Conservation (phyloP, 768 basidiomycete genomes). For the Crassisporium funariophilum region DNA sequence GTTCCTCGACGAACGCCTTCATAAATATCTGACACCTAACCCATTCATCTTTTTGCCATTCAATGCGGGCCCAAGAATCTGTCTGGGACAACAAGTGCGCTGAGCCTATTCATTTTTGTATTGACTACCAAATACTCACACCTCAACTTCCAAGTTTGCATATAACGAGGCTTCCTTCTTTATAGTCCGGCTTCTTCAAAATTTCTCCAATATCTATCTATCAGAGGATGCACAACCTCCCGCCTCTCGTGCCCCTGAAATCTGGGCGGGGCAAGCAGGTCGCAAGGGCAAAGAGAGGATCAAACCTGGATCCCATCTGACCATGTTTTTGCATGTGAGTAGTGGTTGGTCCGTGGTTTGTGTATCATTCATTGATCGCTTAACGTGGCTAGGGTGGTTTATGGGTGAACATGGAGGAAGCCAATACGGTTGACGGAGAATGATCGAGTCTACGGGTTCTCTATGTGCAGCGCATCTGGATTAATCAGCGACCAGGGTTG, state of each 20-base stretch:
- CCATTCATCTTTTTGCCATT: conserved; percentile 54
- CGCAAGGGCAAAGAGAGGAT: background rate
- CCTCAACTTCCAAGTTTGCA: conserved; percentile 40
- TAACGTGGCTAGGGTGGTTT: background rate
- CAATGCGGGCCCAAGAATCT: conserved; percentile 42
- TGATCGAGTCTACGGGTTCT: background rate
- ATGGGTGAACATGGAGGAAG: background rate
- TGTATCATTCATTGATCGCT: background rate
- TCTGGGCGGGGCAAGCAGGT: background rate
- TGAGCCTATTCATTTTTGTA: conserved; percentile 31
- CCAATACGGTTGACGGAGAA: too few relatives aligned
- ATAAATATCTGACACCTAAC: conserved; percentile 44
- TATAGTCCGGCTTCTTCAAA: conserved; percentile 51
- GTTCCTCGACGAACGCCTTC: conserved; percentile 50
- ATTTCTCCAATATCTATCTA: conserved; percentile 30
- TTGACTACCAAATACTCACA: conserved; percentile 40
- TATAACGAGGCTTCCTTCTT: conserved; percentile 59
- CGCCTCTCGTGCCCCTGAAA: background rate
- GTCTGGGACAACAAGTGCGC: conserved; percentile 45
- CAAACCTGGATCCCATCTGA: background rate
- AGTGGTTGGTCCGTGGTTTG: background rate
- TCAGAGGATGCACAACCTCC: background rate
- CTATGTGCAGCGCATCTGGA: too few relatives aligned
- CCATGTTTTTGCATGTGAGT: background rate
- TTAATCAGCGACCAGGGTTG: background rate